phyloP scores from a whole-genome alignment of 1,284 basidiomycete genomes.

The Lignosus rhinocerotis region DNA sequence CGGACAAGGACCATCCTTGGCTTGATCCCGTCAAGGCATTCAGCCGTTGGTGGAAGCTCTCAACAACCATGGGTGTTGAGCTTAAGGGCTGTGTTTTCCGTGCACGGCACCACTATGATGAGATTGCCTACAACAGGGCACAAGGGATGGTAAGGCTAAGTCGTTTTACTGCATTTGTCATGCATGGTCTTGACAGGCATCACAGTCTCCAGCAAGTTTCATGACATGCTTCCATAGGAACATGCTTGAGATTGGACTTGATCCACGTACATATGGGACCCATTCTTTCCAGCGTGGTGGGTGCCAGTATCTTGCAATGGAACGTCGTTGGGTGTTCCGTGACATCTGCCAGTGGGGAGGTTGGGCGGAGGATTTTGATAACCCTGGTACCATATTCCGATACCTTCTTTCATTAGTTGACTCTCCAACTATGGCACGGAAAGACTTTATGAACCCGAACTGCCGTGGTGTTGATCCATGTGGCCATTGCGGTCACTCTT shows the following conservation, averaged over 20 bases:
- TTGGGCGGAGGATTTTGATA: too few species aligned
- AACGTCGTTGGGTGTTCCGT: conserved; percentile 3
- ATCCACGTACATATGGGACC: conserved; percentile 26
- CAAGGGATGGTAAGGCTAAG: too few species aligned
- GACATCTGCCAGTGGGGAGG: conserved; percentile 27
- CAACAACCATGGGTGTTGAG: too few species aligned
- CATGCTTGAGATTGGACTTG: conserved; percentile 24
- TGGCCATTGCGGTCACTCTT: too few species aligned
- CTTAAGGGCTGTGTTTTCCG: too few species aligned
- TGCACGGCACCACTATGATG: neutral
- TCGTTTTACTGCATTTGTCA: neutral
- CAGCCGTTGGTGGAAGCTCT: conserved; percentile 4
- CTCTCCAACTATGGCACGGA: too few species aligned
- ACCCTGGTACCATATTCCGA: too few species aligned
- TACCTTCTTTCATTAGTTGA: too few species aligned
- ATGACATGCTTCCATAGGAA: conserved; percentile 27
- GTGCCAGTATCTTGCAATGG: conserved; percentile 27
- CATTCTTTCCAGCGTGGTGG: conserved; percentile 30
- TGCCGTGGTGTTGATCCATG: too few species aligned
- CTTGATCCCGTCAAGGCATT: conserved; percentile 13
- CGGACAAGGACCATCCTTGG: conserved; percentile 7
- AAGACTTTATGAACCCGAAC: too few species aligned
- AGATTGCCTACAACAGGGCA: neutral
- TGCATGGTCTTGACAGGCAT: too few species aligned
- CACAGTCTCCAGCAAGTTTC: conserved; percentile 5